Percentiles rank a stretch among this genome's conserved stretches.
Conservation (phyloP, 495 filamentous ascomycete genomes). For the Darksidea phi region DNA sequence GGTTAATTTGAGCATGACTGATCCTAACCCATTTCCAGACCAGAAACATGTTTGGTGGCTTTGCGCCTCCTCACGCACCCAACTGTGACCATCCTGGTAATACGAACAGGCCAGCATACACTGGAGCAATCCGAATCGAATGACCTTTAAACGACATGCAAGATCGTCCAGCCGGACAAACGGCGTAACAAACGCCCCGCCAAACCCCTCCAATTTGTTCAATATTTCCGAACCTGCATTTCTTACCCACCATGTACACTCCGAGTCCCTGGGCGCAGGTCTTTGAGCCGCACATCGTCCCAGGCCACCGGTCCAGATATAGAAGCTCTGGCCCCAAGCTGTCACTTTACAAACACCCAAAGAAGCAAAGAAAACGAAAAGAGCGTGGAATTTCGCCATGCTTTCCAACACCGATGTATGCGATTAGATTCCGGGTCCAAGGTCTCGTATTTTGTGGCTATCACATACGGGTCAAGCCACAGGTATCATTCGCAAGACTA, state of each 20-base stretch:
- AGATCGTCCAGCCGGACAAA: slow-evolving; percentile 1
- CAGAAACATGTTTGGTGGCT: slow-evolving; percentile 1
- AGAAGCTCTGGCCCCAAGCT: slow-evolving; percentile 1
- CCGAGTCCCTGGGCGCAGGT: background rate
- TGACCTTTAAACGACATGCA: background rate
- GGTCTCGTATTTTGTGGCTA: slow-evolving; percentile 6
- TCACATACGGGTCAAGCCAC: slow-evolving; percentile 12
- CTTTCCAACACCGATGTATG: background rate
- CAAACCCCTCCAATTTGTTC: slow-evolving; percentile 10
- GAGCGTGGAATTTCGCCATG: background rate
- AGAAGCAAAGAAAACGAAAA: slow-evolving; percentile 18
- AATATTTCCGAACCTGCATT: slow-evolving; percentile 20
- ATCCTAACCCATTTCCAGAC: background rate
- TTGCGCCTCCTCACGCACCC: background rate
- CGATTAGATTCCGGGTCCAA: background rate
- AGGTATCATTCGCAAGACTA: slow-evolving; percentile 9
- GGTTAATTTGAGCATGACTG: background rate
- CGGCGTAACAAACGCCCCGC: slow-evolving; percentile 10
- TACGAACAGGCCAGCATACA: background rate
- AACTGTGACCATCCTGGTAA: background rate
- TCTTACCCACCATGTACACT: slow-evolving; percentile 1
- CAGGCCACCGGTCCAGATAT: slow-evolving; percentile 14
- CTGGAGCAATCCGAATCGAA: slow-evolving; percentile 1
- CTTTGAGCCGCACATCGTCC: slow-evolving; percentile 25
- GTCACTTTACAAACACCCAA: background rate